These are phyloP conservation scores for Aureobasidium melanogenum DNA, from an alignment of 2,329 filamentous ascomycete species.

Conservation along the genomic window DNA sequence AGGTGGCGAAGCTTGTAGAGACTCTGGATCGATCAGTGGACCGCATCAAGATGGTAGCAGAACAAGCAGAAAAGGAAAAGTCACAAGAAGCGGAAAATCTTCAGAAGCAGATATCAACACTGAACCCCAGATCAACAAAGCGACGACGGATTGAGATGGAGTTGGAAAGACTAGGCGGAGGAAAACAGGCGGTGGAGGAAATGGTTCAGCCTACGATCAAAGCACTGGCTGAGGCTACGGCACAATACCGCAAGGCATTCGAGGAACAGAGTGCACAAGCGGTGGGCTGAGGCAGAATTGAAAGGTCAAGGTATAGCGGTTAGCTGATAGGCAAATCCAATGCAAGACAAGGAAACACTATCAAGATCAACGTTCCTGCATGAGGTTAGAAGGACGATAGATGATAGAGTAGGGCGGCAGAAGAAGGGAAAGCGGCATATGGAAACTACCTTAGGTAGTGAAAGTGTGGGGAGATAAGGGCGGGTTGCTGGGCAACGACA, in stretches of 20 bases:
- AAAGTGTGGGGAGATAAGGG: slow-evolving; percentile 5
- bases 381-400: not conserved
- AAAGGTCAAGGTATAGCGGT: not conserved
- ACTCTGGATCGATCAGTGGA: slow-evolving; percentile 68
- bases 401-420: not conserved
- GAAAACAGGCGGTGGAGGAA: slow-evolving; percentile 63
- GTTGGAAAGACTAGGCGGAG: slow-evolving; percentile 60
- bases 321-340: not conserved
- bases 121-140: slow-evolving; percentile 64
- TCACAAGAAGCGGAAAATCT: slow-evolving; percentile 56
- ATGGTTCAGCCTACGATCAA: slow-evolving; percentile 66
- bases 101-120: slow-evolving; percentile 61
- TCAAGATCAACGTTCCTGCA: not conserved
- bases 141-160: slow-evolving; percentile 56
- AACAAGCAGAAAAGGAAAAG: slow-evolving; percentile 68
- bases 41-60: slow-evolving; percentile 71
- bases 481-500: slow-evolving; percentile 4
- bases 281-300: not conserved
- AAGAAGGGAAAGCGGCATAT: not conserved
- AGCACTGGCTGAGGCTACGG: slow-evolving; percentile 60
- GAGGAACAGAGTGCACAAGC: slow-evolving; percentile 42
- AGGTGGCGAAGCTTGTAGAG: slow-evolving; percentile 74
- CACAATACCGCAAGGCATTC: slow-evolving; percentile 63
- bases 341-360: not conserved
- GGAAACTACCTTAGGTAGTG: not conserved